Evolutionary conservation across 2,329 filamentous ascomycete genomes (phyloP).

Genomic region (Cladophialophora chaetospira): DNA sequence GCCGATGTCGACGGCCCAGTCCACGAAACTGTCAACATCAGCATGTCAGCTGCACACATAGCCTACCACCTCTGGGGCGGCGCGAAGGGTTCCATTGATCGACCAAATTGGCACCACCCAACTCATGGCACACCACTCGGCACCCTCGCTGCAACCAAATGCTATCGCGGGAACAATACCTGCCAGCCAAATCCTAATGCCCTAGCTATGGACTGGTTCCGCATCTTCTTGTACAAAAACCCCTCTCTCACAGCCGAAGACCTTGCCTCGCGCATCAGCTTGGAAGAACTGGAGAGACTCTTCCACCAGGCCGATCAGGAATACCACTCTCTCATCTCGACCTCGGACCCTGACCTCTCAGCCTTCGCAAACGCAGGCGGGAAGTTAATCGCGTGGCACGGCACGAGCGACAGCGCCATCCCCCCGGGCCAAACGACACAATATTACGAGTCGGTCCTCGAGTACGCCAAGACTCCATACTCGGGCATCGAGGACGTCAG

Average conservation of each 20-base stretch:
- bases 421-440: conserved; percentile 38
- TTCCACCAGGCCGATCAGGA: conserved; percentile 50
- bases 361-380: conserved; percentile 47
- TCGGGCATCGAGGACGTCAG: not conserved
- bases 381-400: conserved; percentile 50
- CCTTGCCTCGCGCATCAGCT: conserved; percentile 48
- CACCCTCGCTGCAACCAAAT: conserved; percentile 36
- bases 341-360: conserved; percentile 41
- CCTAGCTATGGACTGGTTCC: conserved; percentile 40
- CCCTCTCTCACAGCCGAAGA: conserved; percentile 58
- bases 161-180: conserved; percentile 7
- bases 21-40: conserved; percentile 6
- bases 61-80: conserved; percentile 40
- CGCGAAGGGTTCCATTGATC: conserved; percentile 25
- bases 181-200: conserved; percentile 37
- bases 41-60: conserved; percentile 36
- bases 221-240: conserved; percentile 43
- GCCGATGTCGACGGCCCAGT: not conserved
- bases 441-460: conserved; percentile 54
- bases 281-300: not conserved
- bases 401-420: conserved; percentile 43
- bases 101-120: conserved; percentile 40
- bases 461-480: not conserved
- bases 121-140: conserved; percentile 34
- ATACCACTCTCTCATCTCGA: conserved; percentile 42